Percentiles rank a stretch among this genome's conserved stretches.
These are phyloP conservation scores for Globisporangium nagaii DNA, from an alignment of 352 stramenopile genomes.

Conservation along the genomic window DNA sequence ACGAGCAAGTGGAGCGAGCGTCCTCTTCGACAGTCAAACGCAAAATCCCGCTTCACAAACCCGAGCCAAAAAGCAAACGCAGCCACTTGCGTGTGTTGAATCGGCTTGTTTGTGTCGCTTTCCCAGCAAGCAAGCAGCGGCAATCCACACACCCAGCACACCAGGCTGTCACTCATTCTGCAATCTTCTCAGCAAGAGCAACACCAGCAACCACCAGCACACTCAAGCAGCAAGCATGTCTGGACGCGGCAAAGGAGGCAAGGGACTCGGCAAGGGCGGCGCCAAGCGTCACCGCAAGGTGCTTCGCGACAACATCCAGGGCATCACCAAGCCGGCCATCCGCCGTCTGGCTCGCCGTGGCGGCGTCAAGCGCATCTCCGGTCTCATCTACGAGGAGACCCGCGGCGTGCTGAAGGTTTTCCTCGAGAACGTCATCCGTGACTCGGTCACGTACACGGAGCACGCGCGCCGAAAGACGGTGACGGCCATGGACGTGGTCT, in stretches of 20 bases:
- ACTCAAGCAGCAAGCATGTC: constrained; percentile 51
- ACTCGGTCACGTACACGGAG: constrained; percentile 95
- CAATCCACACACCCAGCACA: too few relatives aligned
- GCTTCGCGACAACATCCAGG: constrained; percentile 89
- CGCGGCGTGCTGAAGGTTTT: constrained; percentile 98
- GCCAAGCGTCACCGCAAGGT: constrained; percentile 87
- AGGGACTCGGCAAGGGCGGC: constrained; percentile 78
- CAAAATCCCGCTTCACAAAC: too few relatives aligned
- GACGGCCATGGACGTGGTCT: constrained; percentile 98
- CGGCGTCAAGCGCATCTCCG: constrained; percentile 97
- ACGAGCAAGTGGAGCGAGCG: background rate
- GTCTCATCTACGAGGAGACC: constrained; percentile 98
- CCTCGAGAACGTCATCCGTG: constrained; percentile 97
- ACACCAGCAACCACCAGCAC: background rate
- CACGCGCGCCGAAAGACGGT: constrained; percentile 96
- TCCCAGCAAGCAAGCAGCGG: background rate
- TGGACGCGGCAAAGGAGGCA: constrained; percentile 79
- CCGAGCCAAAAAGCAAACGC: too few relatives aligned
- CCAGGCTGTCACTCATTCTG: constrained; percentile 5
- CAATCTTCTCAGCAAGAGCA: constrained; percentile 1
- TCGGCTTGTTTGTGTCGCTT: background rate
- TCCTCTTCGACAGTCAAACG: background rate
- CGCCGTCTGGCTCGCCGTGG: constrained; percentile 97
- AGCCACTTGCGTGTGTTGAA: background rate
- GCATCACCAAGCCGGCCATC: constrained; percentile 94